Base-by-base conservation (phyloP, 1,284 basidiomycete species). In the Pseudozyma sp. region DNA sequence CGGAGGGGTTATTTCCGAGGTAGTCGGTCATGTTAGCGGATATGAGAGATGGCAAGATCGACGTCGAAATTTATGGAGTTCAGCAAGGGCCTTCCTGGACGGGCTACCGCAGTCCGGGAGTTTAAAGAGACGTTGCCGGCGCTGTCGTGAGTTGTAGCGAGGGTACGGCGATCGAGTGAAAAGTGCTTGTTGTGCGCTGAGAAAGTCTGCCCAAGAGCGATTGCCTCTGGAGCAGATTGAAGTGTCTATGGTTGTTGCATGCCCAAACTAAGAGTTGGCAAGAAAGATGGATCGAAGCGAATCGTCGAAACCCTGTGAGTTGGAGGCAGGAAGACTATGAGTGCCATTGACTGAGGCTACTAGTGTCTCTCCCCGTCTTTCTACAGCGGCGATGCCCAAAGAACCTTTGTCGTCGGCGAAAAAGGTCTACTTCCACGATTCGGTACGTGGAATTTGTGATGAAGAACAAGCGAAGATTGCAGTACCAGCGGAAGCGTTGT, bases 11-110 rank as follows among this genome's bases (percentile, higher is more conserved):
- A 21, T 35, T 7, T 21, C 25, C n/a, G 19, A 38, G 14, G 5
- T 42, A 48, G 50, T 70, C 68, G 38, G 48, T 55, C 68, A 70
- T 70, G 34, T 7, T 55, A 54, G 21, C 10, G 31, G 4, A n/a
- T 14, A 21, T 13, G 12, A 44, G 40, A 35, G 25, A 18, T 45
- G 42, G 18, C 21, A 5, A 39, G 10, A 9, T 10, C 12, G 8
- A n/a, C 13, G 14, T 14, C 25, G 21, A 10, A 5, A 18, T 16
- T 25, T 47, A 25, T 25, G 1, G 3, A 18, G 18, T 2, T 25
- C 25, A 44, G 12, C 12, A 18, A 16, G 12, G 43, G 19, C n/a
- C n/a, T 3, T 8, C 6, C 25, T 31, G 6, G 25, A 31, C 25
- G 25, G 25, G 6, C 25, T 31, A 6, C 6, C 25, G 25, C 25